Percentiles rank a stretch among this genome's conserved stretches.
These are phyloP conservation scores for Coniophora puteana DNA, from an alignment of 1,284 basidiomycete species.

Conservation along the genomic window DNA sequence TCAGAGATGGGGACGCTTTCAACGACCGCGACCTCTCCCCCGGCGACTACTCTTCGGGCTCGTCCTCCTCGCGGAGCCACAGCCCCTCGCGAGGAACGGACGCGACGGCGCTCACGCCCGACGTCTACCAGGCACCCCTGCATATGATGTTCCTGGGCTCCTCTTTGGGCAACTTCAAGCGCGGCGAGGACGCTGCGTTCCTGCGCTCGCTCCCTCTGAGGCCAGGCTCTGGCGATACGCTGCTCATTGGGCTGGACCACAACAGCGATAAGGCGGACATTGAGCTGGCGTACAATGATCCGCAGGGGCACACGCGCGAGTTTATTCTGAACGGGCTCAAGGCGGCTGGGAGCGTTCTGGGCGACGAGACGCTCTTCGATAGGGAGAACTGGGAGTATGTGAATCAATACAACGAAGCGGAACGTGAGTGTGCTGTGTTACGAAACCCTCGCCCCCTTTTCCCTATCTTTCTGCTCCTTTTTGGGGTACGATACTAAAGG, in stretches of 20 bases:
- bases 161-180: conserved; percentile 90
- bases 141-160: conserved; percentile 94
- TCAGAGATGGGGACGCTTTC: conserved; percentile 3
- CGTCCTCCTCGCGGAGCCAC: conserved; percentile 23
- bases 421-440: conserved; percentile 47
- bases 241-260: conserved; percentile 84
- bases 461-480: conserved; percentile 9
- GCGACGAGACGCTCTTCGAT: conserved; percentile 59
- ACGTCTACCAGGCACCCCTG: conserved; percentile 42
- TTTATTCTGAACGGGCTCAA: conserved; percentile 93
- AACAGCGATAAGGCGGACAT: conserved; percentile 67
- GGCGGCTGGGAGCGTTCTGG: conserved; percentile 56
- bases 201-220: conserved; percentile 78
- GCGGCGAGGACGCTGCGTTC: conserved; percentile 72
- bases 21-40: conserved; percentile 7
- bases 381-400: conserved; percentile 82
- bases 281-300: conserved; percentile 83
- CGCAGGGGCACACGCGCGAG: conserved; percentile 67
- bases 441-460: not conserved
- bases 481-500: no score
- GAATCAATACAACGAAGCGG: conserved; percentile 67
- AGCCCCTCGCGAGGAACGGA: conserved; percentile 8
- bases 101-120: conserved; percentile 37
- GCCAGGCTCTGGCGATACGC: conserved; percentile 64
- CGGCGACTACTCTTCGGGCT: conserved; percentile 32